These are phyloP conservation scores for Teratosphaeria epicoccoides DNA, from an alignment of 2,329 filamentous ascomycete genomes.

Conservation along the genomic window DNA sequence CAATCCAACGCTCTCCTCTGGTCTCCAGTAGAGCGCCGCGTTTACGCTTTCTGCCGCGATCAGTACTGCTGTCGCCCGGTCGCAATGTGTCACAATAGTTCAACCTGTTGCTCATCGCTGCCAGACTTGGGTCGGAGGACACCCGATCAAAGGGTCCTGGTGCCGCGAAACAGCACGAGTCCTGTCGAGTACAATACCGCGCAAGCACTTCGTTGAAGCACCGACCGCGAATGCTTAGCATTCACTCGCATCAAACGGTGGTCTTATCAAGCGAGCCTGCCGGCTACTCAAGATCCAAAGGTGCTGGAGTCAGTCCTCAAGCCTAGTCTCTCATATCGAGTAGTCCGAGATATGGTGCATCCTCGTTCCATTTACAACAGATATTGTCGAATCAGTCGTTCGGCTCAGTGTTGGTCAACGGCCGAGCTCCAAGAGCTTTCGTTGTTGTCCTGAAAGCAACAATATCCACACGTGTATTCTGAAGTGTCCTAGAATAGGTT, in stretches of 20 bases:
- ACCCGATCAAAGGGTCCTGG: background rate
- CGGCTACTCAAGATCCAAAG: background rate
- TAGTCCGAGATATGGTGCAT: background rate
- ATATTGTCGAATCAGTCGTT: background rate
- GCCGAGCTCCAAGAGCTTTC: background rate
- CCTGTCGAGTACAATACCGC: background rate
- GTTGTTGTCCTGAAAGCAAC: background rate
- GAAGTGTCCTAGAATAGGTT: background rate
- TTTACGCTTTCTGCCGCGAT: slow-evolving; percentile 11
- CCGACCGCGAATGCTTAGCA: background rate
- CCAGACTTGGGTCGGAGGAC: slow-evolving; percentile 9
- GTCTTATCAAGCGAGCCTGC: background rate
- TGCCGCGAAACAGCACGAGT: background rate
- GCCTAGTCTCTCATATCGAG: background rate
- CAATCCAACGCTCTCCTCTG: slow-evolving; percentile 5
- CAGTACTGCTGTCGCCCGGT: slow-evolving; percentile 5
- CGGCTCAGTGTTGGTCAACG: background rate
- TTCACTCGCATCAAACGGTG: background rate
- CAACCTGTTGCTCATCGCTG: slow-evolving; percentile 4
- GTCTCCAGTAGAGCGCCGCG: background rate
- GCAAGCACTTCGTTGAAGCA: background rate
- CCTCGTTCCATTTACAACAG: background rate
- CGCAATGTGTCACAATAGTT: slow-evolving; percentile 3
- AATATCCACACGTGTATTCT: background rate
- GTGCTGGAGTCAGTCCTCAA: background rate